These are phyloP conservation scores for Gomphus sp. DNA, from an alignment of 1,284 basidiomycete species.

Conservation along the genomic window DNA sequence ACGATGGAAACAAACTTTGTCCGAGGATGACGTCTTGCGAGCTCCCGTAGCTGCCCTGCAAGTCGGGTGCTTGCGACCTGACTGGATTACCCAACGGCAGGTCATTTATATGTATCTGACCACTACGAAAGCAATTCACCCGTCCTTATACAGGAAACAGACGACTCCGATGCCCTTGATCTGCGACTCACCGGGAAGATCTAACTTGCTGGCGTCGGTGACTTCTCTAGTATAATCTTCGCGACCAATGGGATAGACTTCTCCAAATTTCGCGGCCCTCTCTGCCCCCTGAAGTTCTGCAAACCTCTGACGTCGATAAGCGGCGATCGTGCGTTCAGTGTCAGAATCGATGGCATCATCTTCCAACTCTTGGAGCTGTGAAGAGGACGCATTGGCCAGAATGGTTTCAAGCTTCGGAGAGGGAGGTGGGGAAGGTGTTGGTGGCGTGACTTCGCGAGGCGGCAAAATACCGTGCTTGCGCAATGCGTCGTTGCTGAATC, in stretches of 20 bases:
- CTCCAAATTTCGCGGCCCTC: conserved; percentile 70
- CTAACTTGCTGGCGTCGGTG: conserved; percentile 79
- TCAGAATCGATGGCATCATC: conserved; percentile 70
- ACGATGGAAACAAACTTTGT: conserved; percentile 97
- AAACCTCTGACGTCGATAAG: conserved; percentile 59
- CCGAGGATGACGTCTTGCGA: conserved; percentile 78
- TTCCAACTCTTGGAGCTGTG: conserved; percentile 59
- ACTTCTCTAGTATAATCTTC: conserved; percentile 95
- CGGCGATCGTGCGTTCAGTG: conserved; percentile 67
- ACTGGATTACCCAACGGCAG: conserved; percentile 30
- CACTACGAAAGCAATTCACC: conserved; percentile 37
- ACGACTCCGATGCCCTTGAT: conserved; percentile 77
- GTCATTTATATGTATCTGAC: background rate
- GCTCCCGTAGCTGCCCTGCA: conserved; percentile 57
- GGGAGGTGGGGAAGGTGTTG: conserved; percentile 63
- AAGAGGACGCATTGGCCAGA: conserved; percentile 55
- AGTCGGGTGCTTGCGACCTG: conserved; percentile 74
- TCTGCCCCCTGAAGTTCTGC: conserved; percentile 55
- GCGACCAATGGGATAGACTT: conserved; percentile 82
- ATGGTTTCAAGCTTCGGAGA: conserved; percentile 57
- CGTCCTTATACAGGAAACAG: conserved; percentile 85
- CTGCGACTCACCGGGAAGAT: conserved; percentile 56
- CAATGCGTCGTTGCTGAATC: conserved; percentile 78
- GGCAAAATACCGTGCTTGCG: conserved; percentile 89
- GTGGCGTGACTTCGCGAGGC: conserved; percentile 57